phyloP scores from a whole-genome alignment of 768 basidiomycete genomes.

The Amanita polypyramis region DNA sequence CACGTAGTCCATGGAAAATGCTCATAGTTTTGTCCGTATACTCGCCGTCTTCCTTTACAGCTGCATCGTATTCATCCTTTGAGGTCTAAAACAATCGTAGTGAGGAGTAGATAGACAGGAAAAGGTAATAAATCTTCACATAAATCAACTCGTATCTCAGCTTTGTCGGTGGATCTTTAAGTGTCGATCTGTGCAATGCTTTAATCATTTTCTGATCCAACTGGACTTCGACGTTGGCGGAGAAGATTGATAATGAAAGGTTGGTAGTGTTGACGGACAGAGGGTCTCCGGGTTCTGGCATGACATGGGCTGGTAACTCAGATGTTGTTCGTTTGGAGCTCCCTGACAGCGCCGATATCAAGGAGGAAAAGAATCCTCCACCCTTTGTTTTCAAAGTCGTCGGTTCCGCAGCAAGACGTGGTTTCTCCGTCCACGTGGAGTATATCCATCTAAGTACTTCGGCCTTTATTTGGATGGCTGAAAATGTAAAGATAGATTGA shows the following conservation, averaged over 20 bases:
- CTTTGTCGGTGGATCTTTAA: constrained; percentile 79
- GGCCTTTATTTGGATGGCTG: constrained; percentile 70
- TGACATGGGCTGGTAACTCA: background rate
- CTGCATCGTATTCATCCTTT: constrained; percentile 71
- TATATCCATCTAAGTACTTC: constrained; percentile 78
- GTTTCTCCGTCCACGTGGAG: constrained; percentile 51
- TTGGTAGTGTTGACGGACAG: constrained; percentile 35
- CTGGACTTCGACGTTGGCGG: constrained; percentile 54
- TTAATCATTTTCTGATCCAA: constrained; percentile 53
- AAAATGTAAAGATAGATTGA: background rate
- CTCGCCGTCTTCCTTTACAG: constrained; percentile 53
- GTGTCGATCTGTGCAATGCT: constrained; percentile 84
- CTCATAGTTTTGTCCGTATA: constrained; percentile 57
- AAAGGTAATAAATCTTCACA: constrained; percentile 28
- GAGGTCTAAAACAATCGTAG: constrained; percentile 44
- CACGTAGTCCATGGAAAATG: constrained; percentile 79
- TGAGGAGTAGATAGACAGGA: background rate
- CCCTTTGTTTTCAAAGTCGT: constrained; percentile 17
- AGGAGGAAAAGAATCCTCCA: constrained; percentile 39
- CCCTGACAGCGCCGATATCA: constrained; percentile 29
- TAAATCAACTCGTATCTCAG: constrained; percentile 82
- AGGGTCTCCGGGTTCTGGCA: constrained; percentile 20
- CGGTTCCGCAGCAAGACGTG: constrained; percentile 19
- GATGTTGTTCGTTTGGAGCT: constrained; percentile 27
- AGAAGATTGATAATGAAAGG: constrained; percentile 54